Evolutionary conservation across 164 flowering plant genomes (phyloP), one percentile per base, ranked within the genome.

Genomic region (Platanus orientalis): DNA sequence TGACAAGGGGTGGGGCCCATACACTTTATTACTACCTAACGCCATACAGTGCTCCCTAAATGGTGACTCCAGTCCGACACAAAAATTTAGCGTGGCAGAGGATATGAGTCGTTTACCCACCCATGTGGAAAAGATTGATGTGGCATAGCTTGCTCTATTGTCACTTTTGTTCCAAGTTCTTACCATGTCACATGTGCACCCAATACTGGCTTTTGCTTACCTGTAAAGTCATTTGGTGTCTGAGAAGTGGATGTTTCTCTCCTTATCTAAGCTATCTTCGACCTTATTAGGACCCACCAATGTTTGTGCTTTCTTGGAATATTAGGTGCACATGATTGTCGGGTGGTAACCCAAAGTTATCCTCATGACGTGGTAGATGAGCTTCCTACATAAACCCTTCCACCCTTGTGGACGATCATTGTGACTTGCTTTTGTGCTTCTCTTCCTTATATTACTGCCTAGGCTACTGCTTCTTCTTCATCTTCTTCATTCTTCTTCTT

Each of bases 251-350:
- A 53, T 26, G 32, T 17, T 53, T 26, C 56, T 45, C 49, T 16
- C 29, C 56, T 19, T 26, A 24, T 52, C 13, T 25, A 52, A 52
- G 55, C 56, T 53, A 24, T 53, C 56, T 26, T 53, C 13, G 56
- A 26, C 14, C 13, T 2, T 45, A 14, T 17, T 45, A 19, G 49
- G 49, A 2, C 49, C 49, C 20, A 45, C 20, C n/a, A 5, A 19
- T 14, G 2, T 16, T 45, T 45, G 49, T 45, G 49, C 2, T 14
- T 45, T 45, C 16, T 16, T 2, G 3, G 20, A 27, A 26, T 24
- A 26, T 26, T 53, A 53, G 56, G 56, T 53, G 56, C 56, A 53
- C 56, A 53, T 26, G 56, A 52, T 23, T 52, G 55, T 52, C 49
- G 7, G 42, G 42, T 36, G 42, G 12, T 36, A 14, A 1, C 13